Evolutionary conservation across 306 rosid species (phyloP).

Genomic region (Senna siamea): DNA sequence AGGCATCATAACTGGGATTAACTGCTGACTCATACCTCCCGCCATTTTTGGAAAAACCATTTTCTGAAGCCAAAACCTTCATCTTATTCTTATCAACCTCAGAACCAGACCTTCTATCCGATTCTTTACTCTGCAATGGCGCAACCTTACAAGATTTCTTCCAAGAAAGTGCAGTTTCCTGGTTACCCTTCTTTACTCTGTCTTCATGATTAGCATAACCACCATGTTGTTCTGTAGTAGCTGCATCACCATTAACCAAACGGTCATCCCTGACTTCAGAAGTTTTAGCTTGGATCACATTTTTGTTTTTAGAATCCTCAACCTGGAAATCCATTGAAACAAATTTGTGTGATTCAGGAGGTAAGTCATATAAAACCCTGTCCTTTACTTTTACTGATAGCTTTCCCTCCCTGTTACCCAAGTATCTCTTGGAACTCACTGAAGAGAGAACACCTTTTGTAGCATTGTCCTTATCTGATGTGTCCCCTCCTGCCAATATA

Average conservation of each 20-base stretch:
- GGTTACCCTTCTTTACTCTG: conserved; percentile 44
- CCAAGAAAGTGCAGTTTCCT: conserved; percentile 39
- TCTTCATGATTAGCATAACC: conserved; percentile 40
- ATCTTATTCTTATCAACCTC: conserved; percentile 44
- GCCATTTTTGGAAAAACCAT: conserved; percentile 50
- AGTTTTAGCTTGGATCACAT: conserved; percentile 36
- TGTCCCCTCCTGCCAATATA: conserved; percentile 40
- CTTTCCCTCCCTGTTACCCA: conserved; percentile 42
- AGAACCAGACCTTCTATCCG: conserved; percentile 43
- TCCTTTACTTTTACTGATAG: conserved; percentile 42
- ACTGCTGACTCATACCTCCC: conserved; percentile 43
- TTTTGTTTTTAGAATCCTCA: conserved; percentile 48
- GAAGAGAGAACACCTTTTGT: conserved; percentile 39
- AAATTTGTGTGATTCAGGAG: conserved; percentile 47
- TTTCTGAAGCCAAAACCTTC: conserved; percentile 51
- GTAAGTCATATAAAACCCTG: conserved; percentile 31
- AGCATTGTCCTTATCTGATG: conserved; percentile 44
- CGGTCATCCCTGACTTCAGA: conserved; percentile 46
- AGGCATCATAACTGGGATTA: conserved; percentile 43
- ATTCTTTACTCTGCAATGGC: conserved; percentile 46
- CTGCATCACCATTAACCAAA: conserved; percentile 39
- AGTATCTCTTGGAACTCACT: conserved; percentile 39
- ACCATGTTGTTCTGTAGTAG: conserved; percentile 40
- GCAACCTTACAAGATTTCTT: conserved; percentile 49
- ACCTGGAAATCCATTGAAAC: conserved; percentile 36